Conservation (phyloP, 139 green algal genomes). For the Choricystis sp. region DNA sequence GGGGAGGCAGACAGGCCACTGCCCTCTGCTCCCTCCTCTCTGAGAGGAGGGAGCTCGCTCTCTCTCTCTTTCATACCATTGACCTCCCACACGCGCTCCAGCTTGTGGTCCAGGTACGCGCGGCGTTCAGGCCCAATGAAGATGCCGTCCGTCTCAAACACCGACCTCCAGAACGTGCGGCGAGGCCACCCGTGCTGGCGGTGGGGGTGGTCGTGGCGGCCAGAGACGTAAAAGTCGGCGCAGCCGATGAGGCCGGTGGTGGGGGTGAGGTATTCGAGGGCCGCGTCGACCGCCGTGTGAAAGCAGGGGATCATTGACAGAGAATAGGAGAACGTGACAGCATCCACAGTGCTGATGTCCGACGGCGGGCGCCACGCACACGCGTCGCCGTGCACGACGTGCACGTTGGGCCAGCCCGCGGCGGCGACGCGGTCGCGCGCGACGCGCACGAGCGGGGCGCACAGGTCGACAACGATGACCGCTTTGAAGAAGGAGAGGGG, state of each 20-base stretch:
- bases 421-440: slow-evolving; percentile 54
- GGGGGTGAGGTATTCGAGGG: slow-evolving; percentile 56
- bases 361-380: slow-evolving; percentile 61
- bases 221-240: slow-evolving; percentile 81
- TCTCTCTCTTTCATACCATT: slow-evolving; percentile 36
- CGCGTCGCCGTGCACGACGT: slow-evolving; percentile 82
- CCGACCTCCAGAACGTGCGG: slow-evolving; percentile 86
- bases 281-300: slow-evolving; percentile 76
- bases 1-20: too few species aligned
- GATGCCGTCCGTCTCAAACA: slow-evolving; percentile 79
- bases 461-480: slow-evolving; percentile 96
- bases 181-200: slow-evolving; percentile 71
- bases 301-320: slow-evolving; percentile 97
- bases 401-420: slow-evolving; percentile 85
- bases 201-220: slow-evolving; percentile 83
- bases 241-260: slow-evolving; percentile 73
- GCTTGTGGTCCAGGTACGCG: slow-evolving; percentile 78
- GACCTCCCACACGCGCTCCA: slow-evolving; percentile 71
- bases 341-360: slow-evolving; percentile 50
- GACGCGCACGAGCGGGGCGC: slow-evolving; percentile 36
- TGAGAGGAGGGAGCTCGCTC: not conserved
- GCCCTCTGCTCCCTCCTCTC: not conserved
- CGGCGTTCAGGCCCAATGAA: slow-evolving; percentile 87
- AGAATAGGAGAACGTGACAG: slow-evolving; percentile 97
- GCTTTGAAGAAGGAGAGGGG: slow-evolving; percentile 71